Evolutionary conservation across 805 yeast genomes (phyloP).

Genomic region (Wickerhamomyces sydowiorum): DNA sequence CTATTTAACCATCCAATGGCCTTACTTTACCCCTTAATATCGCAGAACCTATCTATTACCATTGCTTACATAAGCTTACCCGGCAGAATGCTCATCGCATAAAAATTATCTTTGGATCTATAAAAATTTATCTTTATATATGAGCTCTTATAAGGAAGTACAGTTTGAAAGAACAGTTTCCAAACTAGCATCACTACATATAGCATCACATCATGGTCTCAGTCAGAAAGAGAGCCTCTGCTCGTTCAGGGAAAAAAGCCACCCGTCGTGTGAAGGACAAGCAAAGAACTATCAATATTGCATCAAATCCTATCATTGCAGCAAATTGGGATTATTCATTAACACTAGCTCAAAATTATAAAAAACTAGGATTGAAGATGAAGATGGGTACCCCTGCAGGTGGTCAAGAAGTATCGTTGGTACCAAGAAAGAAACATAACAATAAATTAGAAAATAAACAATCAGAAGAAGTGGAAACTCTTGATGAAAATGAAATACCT

Average conservation of each 20-base stretch:
- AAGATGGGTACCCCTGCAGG: slow-evolving; percentile 69
- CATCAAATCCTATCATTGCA: slow-evolving; percentile 76
- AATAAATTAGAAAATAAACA: slow-evolving; percentile 13
- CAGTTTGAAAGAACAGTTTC: no score
- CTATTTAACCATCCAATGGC: no score
- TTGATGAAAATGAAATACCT: slow-evolving; percentile 45
- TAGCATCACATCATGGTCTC: slow-evolving; percentile 39
- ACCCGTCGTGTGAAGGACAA: slow-evolving; percentile 68
- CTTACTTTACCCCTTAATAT: no score
- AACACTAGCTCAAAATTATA: slow-evolving; percentile 84
- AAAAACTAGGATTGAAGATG: slow-evolving; percentile 68
- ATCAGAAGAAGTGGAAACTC: slow-evolving; percentile 10
- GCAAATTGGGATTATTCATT: slow-evolving; percentile 83
- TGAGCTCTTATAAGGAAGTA: no score
- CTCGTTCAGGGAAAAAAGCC: slow-evolving; percentile 63
- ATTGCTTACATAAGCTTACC: no score
- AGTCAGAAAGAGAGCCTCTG: slow-evolving; percentile 80
- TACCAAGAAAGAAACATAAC: slow-evolving; percentile 28
- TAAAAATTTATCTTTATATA: no score
- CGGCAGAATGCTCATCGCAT: no score
- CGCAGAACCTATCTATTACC: no score
- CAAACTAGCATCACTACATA: no score
- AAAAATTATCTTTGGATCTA: no score
- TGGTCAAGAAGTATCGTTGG: slow-evolving; percentile 64
- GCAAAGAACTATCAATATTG: slow-evolving; percentile 59